Evolutionary conservation across 2,329 filamentous ascomycete genomes (phyloP).

Genomic region (Teratosphaeria pseudoeucalypti): DNA sequence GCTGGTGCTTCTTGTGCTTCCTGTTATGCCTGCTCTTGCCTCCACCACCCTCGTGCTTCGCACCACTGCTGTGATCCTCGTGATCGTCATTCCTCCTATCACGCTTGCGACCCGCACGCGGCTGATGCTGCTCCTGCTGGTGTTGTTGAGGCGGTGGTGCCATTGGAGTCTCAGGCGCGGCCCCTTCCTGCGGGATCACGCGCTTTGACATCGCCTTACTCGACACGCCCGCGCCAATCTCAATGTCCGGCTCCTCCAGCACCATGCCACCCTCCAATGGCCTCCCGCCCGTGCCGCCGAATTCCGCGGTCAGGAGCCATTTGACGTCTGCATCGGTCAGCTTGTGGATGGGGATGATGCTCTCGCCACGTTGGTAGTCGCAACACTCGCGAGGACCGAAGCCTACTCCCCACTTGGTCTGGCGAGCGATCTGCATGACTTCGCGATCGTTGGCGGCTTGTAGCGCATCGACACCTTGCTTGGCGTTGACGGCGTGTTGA

Average conservation of each 20-base stretch:
- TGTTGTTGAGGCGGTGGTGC: background rate
- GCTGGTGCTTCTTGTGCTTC: background rate
- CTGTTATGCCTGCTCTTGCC: background rate
- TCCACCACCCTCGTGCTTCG: background rate
- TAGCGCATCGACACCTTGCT: constrained; percentile 85
- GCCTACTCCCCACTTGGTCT: constrained; percentile 95
- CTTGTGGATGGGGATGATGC: constrained; percentile 82
- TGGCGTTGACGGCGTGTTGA: constrained; percentile 70
- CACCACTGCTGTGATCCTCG: background rate
- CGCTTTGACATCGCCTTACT: constrained; percentile 54
- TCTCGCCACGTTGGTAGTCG: constrained; percentile 86
- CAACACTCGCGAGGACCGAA: constrained; percentile 96
- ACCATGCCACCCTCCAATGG: constrained; percentile 73
- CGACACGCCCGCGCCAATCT: constrained; percentile 93
- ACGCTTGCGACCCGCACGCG: background rate
- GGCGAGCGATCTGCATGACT: constrained; percentile 51
- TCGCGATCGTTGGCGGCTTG: constrained; percentile 65
- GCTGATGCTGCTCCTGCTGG: background rate
- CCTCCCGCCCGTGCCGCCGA: constrained; percentile 79
- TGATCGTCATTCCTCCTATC: background rate
- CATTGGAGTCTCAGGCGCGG: constrained; percentile 2
- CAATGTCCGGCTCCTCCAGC: constrained; percentile 95
- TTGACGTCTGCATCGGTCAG: constrained; percentile 94
- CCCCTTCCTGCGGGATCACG: constrained; percentile 24
- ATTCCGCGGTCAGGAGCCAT: constrained; percentile 92